Percentiles rank a stretch among this genome's conserved stretches.
Conservation (phyloP, 169 alveolate genomes). For the Cryptosporidium ubiquitum region DNA sequence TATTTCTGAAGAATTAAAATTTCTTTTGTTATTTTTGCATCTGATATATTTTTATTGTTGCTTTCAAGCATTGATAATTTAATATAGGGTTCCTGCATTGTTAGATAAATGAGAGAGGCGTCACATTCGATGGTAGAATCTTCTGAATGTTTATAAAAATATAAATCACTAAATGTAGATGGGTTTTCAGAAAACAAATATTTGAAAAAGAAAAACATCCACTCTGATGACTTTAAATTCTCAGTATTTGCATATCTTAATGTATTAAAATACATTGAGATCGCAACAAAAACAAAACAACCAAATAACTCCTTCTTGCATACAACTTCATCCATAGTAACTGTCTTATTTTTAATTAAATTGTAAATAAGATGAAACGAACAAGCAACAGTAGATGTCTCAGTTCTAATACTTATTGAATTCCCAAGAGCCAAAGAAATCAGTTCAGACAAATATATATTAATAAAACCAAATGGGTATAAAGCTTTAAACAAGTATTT, state of each 20-base stretch:
- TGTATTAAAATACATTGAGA: constrained; percentile 20
- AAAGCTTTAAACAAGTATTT: neutral
- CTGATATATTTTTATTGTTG: neutral
- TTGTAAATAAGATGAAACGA: constrained; percentile 27
- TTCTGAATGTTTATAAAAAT: constrained; percentile 25
- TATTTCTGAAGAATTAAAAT: constrained; percentile 10
- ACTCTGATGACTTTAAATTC: constrained; percentile 37
- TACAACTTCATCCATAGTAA: neutral
- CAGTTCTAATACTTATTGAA: neutral
- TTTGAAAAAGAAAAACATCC: constrained; percentile 45
- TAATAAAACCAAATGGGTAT: constrained; percentile 54
- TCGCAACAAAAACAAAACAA: constrained; percentile 27
- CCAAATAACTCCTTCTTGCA: constrained; percentile 34
- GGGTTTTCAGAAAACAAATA: constrained; percentile 22
- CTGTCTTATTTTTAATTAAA: constrained; percentile 35
- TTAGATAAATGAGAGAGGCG: constrained; percentile 30
- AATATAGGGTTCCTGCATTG: constrained; percentile 43
- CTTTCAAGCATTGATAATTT: constrained; percentile 8
- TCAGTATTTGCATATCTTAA: neutral
- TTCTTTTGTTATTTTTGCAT: constrained; percentile 21
- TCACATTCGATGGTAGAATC: constrained; percentile 28
- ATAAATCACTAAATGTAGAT: constrained; percentile 5
- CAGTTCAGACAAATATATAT: constrained; percentile 32
- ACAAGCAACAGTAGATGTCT: constrained; percentile 19
- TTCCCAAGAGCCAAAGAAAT: neutral